Conservation (phyloP, 805 yeast genomes). For the Vanderwaltozyma polyspora region DNA sequence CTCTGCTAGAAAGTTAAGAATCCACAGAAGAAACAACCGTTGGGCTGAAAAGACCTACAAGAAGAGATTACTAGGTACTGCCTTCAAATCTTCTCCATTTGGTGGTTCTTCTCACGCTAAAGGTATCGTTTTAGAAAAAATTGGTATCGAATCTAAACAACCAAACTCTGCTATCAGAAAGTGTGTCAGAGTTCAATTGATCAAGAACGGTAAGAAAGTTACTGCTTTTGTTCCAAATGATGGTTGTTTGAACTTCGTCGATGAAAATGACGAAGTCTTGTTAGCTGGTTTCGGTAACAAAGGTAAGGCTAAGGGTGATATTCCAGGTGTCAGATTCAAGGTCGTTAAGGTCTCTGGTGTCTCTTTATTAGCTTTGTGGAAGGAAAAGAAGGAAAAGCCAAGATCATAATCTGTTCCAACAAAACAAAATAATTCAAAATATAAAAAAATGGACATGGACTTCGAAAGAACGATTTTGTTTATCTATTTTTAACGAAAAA, state of each 20-base stretch:
- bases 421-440: too few species aligned
- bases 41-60: constrained; percentile 99
- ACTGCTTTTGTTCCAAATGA: constrained; percentile 99
- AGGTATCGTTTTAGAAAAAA: constrained; percentile 98
- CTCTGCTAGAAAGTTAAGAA: constrained; percentile 99
- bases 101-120: constrained; percentile 99
- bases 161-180: constrained; percentile 99
- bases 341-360: constrained; percentile 99
- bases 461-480: too few species aligned
- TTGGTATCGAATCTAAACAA: constrained; percentile 99
- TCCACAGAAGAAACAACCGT: constrained; percentile 99
- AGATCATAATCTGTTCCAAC: constrained; percentile 91
- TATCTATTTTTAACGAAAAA: too few species aligned
- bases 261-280: constrained; percentile 99
- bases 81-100: constrained; percentile 99
- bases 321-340: constrained; percentile 99
- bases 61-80: constrained; percentile 98
- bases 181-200: constrained; percentile 99
- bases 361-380: constrained; percentile 98
- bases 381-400: constrained; percentile 99
- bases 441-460: too few species aligned
- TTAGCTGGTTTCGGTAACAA: constrained; percentile 99
- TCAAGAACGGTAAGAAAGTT: constrained; percentile 99
- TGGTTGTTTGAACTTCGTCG: constrained; percentile 99
- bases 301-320: constrained; percentile 99